Conservation (phyloP, 1,139 yeast genomes). For the Yamadazyma membranifaciens region DNA sequence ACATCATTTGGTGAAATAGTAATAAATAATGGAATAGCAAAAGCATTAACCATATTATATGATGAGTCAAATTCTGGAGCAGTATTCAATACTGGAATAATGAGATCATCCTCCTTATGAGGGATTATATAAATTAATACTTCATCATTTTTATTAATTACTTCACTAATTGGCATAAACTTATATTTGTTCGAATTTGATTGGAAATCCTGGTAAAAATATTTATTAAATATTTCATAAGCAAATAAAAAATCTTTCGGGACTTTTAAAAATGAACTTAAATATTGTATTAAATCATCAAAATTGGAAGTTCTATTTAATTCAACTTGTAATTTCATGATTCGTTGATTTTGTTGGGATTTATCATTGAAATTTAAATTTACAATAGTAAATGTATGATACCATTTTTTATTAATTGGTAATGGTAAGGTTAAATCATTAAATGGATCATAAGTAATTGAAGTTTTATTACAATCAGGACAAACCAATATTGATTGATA, state of each 20-base stretch:
- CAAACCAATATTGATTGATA: constrained; percentile 89
- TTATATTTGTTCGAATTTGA: constrained; percentile 55
- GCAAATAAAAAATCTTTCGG: constrained; percentile 49
- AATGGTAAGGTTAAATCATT: constrained; percentile 88
- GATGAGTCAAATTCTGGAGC: constrained; percentile 42
- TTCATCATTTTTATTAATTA: constrained; percentile 62
- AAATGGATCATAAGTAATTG: constrained; percentile 92
- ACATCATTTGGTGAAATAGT: constrained; percentile 52
- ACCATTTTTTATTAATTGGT: constrained; percentile 78
- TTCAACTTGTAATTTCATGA: constrained; percentile 62
- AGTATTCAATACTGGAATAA: constrained; percentile 70
- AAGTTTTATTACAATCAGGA: constrained; percentile 77
- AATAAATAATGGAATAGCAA: constrained; percentile 78
- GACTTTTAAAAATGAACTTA: constrained; percentile 51
- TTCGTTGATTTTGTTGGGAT: constrained; percentile 18
- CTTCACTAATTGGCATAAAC: constrained; percentile 67
- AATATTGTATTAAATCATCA: constrained; percentile 59
- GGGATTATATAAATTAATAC: constrained; percentile 70
- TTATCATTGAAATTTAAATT: constrained; percentile 51
- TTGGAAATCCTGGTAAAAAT: constrained; percentile 70
- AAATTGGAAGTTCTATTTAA: constrained; percentile 65
- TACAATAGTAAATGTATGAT: constrained; percentile 60
- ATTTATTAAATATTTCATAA: constrained; percentile 69
- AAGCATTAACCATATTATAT: constrained; percentile 37
- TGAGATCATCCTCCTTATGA: constrained; percentile 42